These are phyloP conservation scores for Hordeum marinum DNA, from an alignment of 176 grass and related monocot genomes.

Conservation along the genomic window DNA sequence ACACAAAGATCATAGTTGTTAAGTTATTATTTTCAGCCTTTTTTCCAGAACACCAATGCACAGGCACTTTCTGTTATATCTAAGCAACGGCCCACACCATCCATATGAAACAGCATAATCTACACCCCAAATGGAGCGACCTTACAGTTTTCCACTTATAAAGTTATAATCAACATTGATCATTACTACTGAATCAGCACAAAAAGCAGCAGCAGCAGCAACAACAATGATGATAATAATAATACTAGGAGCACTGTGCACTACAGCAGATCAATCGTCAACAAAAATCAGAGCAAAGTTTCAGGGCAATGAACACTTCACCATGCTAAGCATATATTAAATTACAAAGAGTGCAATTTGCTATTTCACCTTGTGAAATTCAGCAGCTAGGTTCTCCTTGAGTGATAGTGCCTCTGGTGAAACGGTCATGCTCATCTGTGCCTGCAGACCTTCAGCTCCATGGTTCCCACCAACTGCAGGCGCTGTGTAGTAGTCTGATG, in stretches of 20 bases:
- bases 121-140: neutral
- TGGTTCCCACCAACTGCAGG: slow-evolving; percentile 49
- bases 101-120: neutral
- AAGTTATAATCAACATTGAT: neutral
- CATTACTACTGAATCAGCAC: neutral
- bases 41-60: neutral
- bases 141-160: neutral
- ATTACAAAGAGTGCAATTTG: neutral
- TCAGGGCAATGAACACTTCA: slow-evolving; percentile 1
- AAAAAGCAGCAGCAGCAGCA: no score
- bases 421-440: neutral
- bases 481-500: slow-evolving; percentile 64
- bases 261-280: neutral
- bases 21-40: neutral
- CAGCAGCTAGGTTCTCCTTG: neutral
- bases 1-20: neutral
- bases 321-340: neutral
- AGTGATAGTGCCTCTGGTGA: neutral
- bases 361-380: slow-evolving; percentile 29
- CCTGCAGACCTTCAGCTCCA: slow-evolving; percentile 9
- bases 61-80: neutral
- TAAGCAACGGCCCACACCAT: neutral
- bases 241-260: neutral
- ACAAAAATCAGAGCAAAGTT: neutral
- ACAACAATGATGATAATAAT: neutral